Percentiles rank a stretch among this genome's conserved stretches.
Conservation (phyloP, 2,329 filamentous ascomycete species). For the Neobulgaria alba region DNA sequence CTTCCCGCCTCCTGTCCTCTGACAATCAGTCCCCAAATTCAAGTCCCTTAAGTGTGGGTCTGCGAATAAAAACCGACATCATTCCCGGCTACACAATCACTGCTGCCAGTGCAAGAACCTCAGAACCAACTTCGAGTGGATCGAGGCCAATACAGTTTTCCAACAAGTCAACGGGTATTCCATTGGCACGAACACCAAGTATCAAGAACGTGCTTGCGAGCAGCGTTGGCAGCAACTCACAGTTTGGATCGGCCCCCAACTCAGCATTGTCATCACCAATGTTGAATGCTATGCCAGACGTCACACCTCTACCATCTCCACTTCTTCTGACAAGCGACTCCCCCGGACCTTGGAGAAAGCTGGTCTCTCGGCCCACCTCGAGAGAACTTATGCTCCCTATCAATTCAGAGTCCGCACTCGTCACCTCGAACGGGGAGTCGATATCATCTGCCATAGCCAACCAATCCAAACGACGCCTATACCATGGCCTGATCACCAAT, state of each 20-base stretch:
- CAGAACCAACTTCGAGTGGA: conserved; percentile 11
- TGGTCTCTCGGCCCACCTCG: conserved; percentile 39
- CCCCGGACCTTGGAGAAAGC: conserved; percentile 56
- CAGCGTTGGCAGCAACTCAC: conserved; percentile 34
- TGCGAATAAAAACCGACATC: conserved; percentile 32
- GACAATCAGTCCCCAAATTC: conserved; percentile 11
- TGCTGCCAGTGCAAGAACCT: conserved; percentile 16
- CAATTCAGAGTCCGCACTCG: conserved; percentile 39
- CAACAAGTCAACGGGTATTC: conserved; percentile 10
- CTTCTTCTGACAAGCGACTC: conserved; percentile 58
- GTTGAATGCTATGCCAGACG: conserved; percentile 65
- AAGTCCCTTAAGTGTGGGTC: conserved; percentile 25
- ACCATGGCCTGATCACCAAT: conserved; percentile 36
- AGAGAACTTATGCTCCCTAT: conserved; percentile 34
- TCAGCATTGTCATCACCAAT: conserved; percentile 66
- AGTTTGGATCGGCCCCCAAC: conserved; percentile 46
- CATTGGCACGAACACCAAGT: conserved; percentile 50
- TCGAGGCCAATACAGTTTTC: conserved; percentile 9
- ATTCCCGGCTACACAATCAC: conserved; percentile 21
- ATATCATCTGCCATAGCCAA: conserved; percentile 41
- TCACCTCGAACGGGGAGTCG: conserved; percentile 43
- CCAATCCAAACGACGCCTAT: conserved; percentile 49
- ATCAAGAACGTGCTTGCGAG: conserved; percentile 46
- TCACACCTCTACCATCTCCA: conserved; percentile 73
- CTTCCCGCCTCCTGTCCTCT: conserved; percentile 13